Evolutionary conservation across 139 green algal genomes (phyloP).

Genomic region (Penium margaritaceum): DNA sequence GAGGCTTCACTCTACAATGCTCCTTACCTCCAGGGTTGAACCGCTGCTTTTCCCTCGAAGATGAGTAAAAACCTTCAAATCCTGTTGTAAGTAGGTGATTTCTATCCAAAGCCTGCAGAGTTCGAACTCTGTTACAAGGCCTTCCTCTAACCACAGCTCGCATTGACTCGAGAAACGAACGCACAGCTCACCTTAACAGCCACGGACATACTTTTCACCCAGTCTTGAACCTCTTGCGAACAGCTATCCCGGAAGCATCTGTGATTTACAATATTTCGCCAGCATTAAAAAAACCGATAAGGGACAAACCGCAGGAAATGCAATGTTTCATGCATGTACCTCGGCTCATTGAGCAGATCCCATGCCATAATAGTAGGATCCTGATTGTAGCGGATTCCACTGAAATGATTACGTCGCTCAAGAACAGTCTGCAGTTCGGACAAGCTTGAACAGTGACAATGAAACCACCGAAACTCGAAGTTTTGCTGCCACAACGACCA

Average conservation of each 20-base stretch:
- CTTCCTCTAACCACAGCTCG: not conserved
- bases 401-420: conserved; percentile 47
- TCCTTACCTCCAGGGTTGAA: no score
- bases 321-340: conserved; percentile 22
- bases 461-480: no score
- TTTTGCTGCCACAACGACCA: no score
- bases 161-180: not conserved
- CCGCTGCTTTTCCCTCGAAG: no score
- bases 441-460: no score
- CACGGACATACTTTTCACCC: conserved; percentile 8
- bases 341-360: conserved; percentile 56
- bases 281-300: not conserved
- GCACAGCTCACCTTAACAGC: conserved; percentile 7
- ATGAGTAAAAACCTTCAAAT: conserved; percentile 59
- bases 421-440: not conserved
- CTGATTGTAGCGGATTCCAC: conserved; percentile 45
- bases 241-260: no score
- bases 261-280: not conserved
- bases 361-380: conserved; percentile 70
- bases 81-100: conserved; percentile 56
- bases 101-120: conserved; percentile 47
- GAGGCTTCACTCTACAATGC: no score
- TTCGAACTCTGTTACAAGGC: not conserved
- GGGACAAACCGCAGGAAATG: not conserved
- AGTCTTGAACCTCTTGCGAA: not conserved